Percentiles rank a stretch among this genome's conserved stretches.
Evolutionary conservation across 257 asterid species (phyloP).

Genomic region (Primulina tabacum): DNA sequence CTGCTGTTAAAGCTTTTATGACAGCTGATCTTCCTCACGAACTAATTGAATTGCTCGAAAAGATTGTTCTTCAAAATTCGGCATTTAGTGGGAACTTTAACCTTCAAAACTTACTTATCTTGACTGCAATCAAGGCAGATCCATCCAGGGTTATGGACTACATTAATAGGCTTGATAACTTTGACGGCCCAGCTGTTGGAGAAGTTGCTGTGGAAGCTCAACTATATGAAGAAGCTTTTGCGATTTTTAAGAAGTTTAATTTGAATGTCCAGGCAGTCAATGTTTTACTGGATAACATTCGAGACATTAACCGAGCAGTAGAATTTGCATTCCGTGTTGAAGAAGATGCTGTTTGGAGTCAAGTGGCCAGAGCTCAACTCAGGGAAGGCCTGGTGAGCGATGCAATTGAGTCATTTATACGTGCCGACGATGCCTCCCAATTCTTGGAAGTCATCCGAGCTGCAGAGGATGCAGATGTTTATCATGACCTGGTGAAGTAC

Average conservation of each 20-base stretch:
- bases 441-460: not conserved
- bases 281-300: slow-evolving; percentile 84
- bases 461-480: not conserved
- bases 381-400: not conserved
- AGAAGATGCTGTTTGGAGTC: not conserved
- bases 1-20: slow-evolving; percentile 99
- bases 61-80: slow-evolving; percentile 96
- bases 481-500: slow-evolving; percentile 36
- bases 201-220: slow-evolving; percentile 98
- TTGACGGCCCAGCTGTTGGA: slow-evolving; percentile 99
- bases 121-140: slow-evolving; percentile 97
- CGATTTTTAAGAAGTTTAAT: slow-evolving; percentile 94
- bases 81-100: slow-evolving; percentile 98
- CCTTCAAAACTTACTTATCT: slow-evolving; percentile 84
- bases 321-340: slow-evolving; percentile 63
- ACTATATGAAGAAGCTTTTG: slow-evolving; percentile 89
- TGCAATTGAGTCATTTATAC: not conserved
- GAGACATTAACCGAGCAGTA: slow-evolving; percentile 89
- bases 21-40: slow-evolving; percentile 99
- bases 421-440: not conserved
- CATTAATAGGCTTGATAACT: slow-evolving; percentile 90
- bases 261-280: slow-evolving; percentile 98
- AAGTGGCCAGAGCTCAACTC: not conserved
- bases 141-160: slow-evolving; percentile 98
- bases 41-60: slow-evolving; percentile 94